Evolutionary conservation across 495 filamentous ascomycete species (phyloP), one percentile per base, ranked within the genome.

Genomic region (Zalerion maritima): DNA sequence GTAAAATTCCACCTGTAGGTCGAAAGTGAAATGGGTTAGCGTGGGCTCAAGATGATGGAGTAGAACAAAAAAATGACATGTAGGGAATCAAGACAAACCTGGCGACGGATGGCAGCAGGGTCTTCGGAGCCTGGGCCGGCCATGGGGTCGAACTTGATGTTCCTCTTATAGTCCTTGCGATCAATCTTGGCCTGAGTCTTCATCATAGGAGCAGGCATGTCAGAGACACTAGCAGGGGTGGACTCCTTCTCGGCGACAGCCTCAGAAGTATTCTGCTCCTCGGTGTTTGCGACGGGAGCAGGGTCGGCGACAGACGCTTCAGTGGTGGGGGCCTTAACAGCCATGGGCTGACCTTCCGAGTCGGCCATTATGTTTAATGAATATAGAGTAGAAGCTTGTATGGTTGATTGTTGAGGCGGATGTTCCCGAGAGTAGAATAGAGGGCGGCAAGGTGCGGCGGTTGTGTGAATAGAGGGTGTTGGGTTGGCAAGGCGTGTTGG

Each of bases 1-100:
- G 59, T 96, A 99, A 50, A 94, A 99, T 46, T 99, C 87, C 32
- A 94, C 85, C 82, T 94, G 43, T 10, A 18, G 11, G 23, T 24
- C 28, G 21, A 27, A 8, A 24, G 11, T 23, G 19, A 18, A 17
- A 29, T n/a, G n/a, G n/a, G n/a, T 1, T 18, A 18, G 11, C 7
- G 15, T 14, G n/a, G n/a, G n/a, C n/a, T n/a, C n/a, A n/a, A n/a
- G n/a, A 21, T 18, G 29, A 37, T 32, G 45, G 46, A 35, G 37
- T 36, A 26, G 12, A 22, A 18, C 14, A 29, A 19, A 29, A 13
- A 40, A 23, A 17, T 44, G 34, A 41, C 26, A 6, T 19, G 4
- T 31, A 21, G 3, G n/a, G 23, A 26, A 21, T 6, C 36, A 5
- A 29, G 1, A 6, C 10, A 12, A 38, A 72, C 72, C 57, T 79